These are phyloP conservation scores for Saccharomycopsis selenospora DNA, from an alignment of 805 yeast genomes.

Conservation along the genomic window DNA sequence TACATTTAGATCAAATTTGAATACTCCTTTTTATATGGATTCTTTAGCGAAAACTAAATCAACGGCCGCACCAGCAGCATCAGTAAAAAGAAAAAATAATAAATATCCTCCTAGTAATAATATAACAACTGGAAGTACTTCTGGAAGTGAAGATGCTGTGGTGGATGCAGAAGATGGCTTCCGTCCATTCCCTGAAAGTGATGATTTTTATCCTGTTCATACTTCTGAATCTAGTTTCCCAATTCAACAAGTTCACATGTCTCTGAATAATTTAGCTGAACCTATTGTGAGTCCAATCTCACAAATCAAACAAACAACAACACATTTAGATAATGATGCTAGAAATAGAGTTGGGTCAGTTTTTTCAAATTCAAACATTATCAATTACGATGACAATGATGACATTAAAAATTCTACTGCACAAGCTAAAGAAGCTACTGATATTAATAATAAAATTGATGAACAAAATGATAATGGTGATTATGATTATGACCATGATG, in stretches of 20 bases:
- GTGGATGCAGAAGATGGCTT: conserved; percentile 18
- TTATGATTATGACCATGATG: neutral
- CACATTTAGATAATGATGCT: neutral
- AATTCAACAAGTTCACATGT: neutral
- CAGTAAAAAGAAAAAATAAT: neutral
- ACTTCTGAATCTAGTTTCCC: neutral
- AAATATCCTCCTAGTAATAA: neutral
- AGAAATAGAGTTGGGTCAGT: neutral
- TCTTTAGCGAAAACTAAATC: neutral
- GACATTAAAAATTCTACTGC: neutral
- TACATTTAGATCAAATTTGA: conserved; percentile 2
- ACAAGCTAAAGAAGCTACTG: neutral
- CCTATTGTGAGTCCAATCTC: conserved; percentile 1
- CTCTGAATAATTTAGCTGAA: neutral
- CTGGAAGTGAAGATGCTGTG: conserved; percentile 18
- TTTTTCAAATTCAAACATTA: neutral
- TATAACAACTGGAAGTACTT: neutral
- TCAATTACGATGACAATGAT: neutral
- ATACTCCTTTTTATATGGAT: conserved; percentile 8
- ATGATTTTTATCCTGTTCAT: conserved; percentile 7
- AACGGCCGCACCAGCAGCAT: neutral
- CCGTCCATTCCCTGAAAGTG: conserved; percentile 16
- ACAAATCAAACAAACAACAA: neutral
- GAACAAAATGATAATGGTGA: neutral
- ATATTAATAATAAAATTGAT: conserved; percentile 1